Evolutionary conservation across 192 early-diverging fungal species (phyloP).

Genomic region (Rhizophagus clarus): DNA sequence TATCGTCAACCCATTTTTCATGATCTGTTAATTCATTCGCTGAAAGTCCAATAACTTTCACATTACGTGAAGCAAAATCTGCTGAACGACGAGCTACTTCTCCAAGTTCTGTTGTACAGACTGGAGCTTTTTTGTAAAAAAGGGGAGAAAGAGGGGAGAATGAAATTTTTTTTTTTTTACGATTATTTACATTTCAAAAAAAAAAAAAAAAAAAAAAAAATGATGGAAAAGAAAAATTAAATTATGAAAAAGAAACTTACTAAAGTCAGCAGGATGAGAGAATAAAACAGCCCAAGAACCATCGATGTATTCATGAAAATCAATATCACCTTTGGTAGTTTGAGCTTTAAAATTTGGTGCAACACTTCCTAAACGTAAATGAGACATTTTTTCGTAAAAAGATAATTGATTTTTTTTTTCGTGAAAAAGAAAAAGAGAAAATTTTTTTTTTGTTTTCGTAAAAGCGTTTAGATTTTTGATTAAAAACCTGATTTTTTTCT

Average conservation of each 20-base stretch:
- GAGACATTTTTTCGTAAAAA: constrained; percentile 9
- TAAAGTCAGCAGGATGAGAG: constrained; percentile 98
- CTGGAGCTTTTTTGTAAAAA: constrained; percentile 59
- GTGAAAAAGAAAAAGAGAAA: constrained; percentile 4
- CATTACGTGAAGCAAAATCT: constrained; percentile 79
- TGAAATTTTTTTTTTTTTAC: no score
- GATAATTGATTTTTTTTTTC: not conserved
- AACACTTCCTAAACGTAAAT: constrained; percentile 46
- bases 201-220: not conserved
- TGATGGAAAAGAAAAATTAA: no score
- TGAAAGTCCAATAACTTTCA: constrained; percentile 93
- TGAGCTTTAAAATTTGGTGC: constrained; percentile 75
- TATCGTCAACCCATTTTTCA: constrained; percentile 88
- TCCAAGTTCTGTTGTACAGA: constrained; percentile 97
- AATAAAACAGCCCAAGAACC: constrained; percentile 94
- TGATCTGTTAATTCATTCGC: constrained; percentile 86
- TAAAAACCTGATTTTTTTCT: not conserved
- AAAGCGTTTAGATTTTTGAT: not conserved
- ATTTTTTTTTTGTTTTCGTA: no score
- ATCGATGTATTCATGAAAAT: constrained; percentile 88
- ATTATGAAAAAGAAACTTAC: constrained; percentile 41
- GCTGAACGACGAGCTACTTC: constrained; percentile 78
- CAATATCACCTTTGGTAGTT: constrained; percentile 88
- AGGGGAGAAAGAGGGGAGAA: no score
- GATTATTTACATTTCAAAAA: no score